Percentiles rank a stretch among this genome's conserved stretches.
phyloP scores from a whole-genome alignment of 1,284 basidiomycete genomes.

The Dichomitus squalens region DNA sequence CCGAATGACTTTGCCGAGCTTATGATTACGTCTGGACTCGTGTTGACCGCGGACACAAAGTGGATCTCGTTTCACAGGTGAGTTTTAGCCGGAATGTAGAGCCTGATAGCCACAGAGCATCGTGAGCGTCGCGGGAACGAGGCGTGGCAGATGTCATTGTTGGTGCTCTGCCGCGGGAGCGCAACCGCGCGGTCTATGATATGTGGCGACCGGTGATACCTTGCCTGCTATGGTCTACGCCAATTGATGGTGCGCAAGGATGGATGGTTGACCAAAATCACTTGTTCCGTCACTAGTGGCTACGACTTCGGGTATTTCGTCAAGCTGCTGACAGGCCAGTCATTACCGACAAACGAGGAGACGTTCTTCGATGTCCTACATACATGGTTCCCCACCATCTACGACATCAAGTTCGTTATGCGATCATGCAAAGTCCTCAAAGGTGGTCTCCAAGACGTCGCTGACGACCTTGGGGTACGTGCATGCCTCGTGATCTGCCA shows the following conservation, averaged over 20 bases:
- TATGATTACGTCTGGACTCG: slow-evolving; percentile 94
- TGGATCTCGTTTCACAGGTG: slow-evolving; percentile 99
- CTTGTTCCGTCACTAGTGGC: slow-evolving; percentile 58
- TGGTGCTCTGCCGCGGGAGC: slow-evolving; percentile 4
- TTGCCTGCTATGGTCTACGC: slow-evolving; percentile 5
- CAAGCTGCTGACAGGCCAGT: slow-evolving; percentile 89
- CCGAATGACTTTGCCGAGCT: slow-evolving; percentile 97
- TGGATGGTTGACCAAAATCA: slow-evolving; percentile 5
- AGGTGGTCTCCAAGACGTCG: slow-evolving; percentile 95
- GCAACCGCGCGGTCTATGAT: background rate
- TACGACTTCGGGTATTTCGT: slow-evolving; percentile 99
- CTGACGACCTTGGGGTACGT: slow-evolving; percentile 86
- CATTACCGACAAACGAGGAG: slow-evolving; percentile 88
- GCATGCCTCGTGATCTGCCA: slow-evolving; percentile 15
- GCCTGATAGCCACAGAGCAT: slow-evolving; percentile 15
- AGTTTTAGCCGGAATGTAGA: slow-evolving; percentile 34
- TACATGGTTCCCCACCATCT: slow-evolving; percentile 96
- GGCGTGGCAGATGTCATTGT: background rate
- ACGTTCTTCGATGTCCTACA: slow-evolving; percentile 89
- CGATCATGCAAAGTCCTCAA: slow-evolving; percentile 87
- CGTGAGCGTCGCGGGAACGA: slow-evolving; percentile 18
- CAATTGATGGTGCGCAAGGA: background rate
- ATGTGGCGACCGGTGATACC: background rate
- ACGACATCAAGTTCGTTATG: slow-evolving; percentile 98
- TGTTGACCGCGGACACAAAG: slow-evolving; percentile 86